Evolutionary conservation across 768 basidiomycete genomes (phyloP), one percentile per base, ranked within the genome.

Genomic region (Pleurotus giganteus): DNA sequence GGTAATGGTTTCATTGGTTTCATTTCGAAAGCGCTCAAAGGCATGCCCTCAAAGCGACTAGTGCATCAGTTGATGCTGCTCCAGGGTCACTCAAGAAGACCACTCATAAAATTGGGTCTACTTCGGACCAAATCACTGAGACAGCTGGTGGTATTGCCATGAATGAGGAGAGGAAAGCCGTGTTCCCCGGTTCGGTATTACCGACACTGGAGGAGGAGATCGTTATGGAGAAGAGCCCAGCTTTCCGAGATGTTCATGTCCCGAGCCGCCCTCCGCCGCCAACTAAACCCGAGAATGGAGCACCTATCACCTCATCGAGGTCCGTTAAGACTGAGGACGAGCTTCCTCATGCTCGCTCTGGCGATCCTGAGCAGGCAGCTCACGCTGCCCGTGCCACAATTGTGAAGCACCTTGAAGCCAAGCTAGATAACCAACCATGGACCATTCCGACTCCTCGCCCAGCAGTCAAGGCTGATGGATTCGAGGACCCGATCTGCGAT

Each of bases 401-500:
- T 31, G 72, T 82, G 54, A 85, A 81, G 61, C 81, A 85, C 58
- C 66, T 82, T 15, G 68, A 66, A 9, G 74, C 76, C 31, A 86
- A 83, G 61, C 68, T 77, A 3, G 76, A 77, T 15, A 73, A 71
- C 36, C 83, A 80, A 56, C 69, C 74, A 7, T 89, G 85, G 84
- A 78, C 78, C 31, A 69, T 90, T 53, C 84, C 84, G 1, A 84
- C 81, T 0, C 75, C 80, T 2, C 80, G 82, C n/a, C 93, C 93
- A 4, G 71, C 76, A 29, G 80, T 96, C 36, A 85, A 89, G 58
- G 81, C 88, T 1, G 70, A 89, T 55, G 84, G 81, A 28, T 94
- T 99, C 58, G 87, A 89, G 56, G 96, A 99, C 68, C 96, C 96
- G 11, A 77, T 98, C 34, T 81, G 76, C 60, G 92, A 95, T 56